Evolutionary conservation across 2,329 filamentous ascomycete species (phyloP), one percentile per base, ranked within the genome.

Genomic region (Talaromyces sp.): DNA sequence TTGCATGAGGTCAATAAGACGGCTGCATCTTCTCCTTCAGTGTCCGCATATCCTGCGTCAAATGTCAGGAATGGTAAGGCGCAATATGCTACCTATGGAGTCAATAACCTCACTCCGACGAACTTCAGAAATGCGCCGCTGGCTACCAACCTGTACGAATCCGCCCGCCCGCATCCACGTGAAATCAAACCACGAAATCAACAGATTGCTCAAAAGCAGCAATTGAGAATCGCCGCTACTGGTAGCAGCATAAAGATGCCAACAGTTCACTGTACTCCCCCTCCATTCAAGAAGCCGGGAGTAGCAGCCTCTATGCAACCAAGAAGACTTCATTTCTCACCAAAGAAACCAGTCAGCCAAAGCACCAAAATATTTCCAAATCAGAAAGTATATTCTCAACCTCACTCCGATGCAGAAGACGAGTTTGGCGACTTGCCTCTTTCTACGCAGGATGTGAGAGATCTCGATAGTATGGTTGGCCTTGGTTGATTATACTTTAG

Each of bases 391-490:
- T n/a, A 17, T 19, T 19, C 45, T 22, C 40, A 63, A 1, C 43
- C 43, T 11, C 19, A 58, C 13, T 43, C 25, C 25, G 60, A 58
- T 58, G 49, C 47, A 5, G 66, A 66, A 58, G 66, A 66, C 15
- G 66, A 67, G 3, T 67, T 54, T 7, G 66, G 47, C 10, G 66
- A 67, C 25, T 49, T 67, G 5, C 34, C 61, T 58, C 54, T 67
- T 13, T 63, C 59, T 25, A 62, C 60, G 45, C 53, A 63, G 29
- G 61, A 67, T 7, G 38, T 64, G 27, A 64, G 45, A 29, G 53
- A 66, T 5, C 66, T 66, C 10, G 66, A 67, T 38, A 49, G 36
- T 47, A 49, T 67, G 53, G 25, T 62, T 11, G 29, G 60, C 31
- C 22, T 62, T 27, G 51, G 51, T 47, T 63, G 51, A 63, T 29